Evolutionary conservation across 176 grass and related monocot genomes (phyloP).

Genomic region (Oryza glumipatula): DNA sequence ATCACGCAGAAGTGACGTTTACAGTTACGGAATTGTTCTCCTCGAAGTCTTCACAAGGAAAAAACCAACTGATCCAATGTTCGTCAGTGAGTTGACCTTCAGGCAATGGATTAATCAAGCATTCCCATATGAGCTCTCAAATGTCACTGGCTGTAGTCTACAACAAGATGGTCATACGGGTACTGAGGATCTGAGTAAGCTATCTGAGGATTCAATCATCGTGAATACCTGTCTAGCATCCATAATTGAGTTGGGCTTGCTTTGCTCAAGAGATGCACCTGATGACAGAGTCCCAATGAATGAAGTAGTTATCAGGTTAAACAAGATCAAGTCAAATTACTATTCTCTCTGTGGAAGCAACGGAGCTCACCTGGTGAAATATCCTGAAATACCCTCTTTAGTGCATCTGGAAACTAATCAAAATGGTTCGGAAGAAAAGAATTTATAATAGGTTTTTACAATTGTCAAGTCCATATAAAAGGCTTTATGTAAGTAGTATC

Average conservation of each 20-base stretch:
- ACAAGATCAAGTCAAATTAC: constrained; percentile 45
- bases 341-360: neutral
- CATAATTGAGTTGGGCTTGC: constrained; percentile 47
- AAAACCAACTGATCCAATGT: constrained; percentile 58
- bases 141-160: constrained; percentile 29
- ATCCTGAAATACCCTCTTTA: neutral
- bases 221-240: constrained; percentile 16
- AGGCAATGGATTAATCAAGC: constrained; percentile 51
- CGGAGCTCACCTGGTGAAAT: neutral
- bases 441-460: neutral
- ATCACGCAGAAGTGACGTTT: constrained; percentile 54
- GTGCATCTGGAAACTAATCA: neutral
- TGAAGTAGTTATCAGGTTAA: constrained; percentile 46
- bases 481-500: neutral
- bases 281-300: constrained; percentile 47
- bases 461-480: neutral
- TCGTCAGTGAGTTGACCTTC: constrained; percentile 43
- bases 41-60: constrained; percentile 62
- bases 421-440: neutral
- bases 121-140: constrained; percentile 33
- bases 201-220: neutral
- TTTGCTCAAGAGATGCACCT: constrained; percentile 50
- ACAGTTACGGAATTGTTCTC: constrained; percentile 66
- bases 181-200: neutral
- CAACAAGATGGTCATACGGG: neutral